phyloP scores from a whole-genome alignment of 495 filamentous ascomycete genomes.

The Aspergillus diversus region DNA sequence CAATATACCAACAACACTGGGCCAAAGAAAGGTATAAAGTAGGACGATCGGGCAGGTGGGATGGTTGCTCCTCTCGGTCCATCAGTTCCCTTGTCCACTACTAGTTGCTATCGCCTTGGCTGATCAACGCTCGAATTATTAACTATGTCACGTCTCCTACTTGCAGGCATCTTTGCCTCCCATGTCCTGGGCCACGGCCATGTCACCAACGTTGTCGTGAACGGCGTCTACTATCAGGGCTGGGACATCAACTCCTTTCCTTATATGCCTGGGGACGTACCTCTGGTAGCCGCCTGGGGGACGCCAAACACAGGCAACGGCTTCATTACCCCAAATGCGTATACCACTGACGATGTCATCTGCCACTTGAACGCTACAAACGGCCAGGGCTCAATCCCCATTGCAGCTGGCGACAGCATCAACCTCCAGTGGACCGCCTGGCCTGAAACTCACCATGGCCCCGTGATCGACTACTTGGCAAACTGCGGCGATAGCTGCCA shows the following conservation, averaged over 20 bases:
- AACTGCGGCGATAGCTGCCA: constrained; percentile 63
- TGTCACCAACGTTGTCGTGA: constrained; percentile 54
- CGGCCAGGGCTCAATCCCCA: constrained; percentile 48
- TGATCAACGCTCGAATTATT: not conserved
- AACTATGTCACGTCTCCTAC: not conserved
- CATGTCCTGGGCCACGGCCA: constrained; percentile 55
- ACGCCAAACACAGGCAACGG: constrained; percentile 54
- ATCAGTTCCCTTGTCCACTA: not conserved
- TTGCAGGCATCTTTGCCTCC: constrained; percentile 25
- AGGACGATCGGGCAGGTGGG: not conserved
- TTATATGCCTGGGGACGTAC: constrained; percentile 31
- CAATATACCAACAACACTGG: not conserved
- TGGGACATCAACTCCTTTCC: constrained; percentile 31
- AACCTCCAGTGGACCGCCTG: constrained; percentile 62
- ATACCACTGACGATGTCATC: constrained; percentile 57
- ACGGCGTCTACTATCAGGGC: constrained; percentile 47
- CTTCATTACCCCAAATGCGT: constrained; percentile 50
- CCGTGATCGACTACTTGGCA: constrained; percentile 70
- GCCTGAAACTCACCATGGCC: constrained; percentile 64
- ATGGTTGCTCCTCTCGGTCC: not conserved
- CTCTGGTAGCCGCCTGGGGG: constrained; percentile 52
- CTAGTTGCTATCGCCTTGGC: not conserved
- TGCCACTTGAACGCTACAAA: constrained; percentile 61
- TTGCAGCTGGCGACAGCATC: constrained; percentile 53
- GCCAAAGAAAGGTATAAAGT: not conserved